phyloP scores from a whole-genome alignment of 306 rosid genomes.

The Mucuna pruriens region DNA sequence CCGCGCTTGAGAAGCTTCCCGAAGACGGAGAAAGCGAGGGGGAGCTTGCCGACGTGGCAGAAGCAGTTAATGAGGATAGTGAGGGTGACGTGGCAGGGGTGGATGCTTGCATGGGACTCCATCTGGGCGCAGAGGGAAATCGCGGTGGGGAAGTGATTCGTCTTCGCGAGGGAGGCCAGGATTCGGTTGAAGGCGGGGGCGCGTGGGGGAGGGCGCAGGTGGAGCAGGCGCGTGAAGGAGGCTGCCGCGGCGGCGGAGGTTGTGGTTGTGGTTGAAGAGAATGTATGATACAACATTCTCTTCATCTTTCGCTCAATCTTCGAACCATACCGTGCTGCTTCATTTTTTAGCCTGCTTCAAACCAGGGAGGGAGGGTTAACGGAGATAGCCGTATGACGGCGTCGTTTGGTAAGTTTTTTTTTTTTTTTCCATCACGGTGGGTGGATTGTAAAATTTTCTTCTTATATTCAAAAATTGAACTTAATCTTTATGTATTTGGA shows the following conservation, averaged over 20 bases:
- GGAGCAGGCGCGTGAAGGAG: not conserved
- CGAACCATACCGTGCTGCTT: not conserved
- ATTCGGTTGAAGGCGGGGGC: not conserved
- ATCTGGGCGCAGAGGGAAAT: not conserved
- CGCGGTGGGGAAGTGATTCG: not conserved
- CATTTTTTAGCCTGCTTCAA: too few species aligned
- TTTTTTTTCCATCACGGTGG: too few species aligned
- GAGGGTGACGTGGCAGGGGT: not conserved
- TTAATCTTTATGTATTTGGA: too few species aligned
- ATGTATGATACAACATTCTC: not conserved
- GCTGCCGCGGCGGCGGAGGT: too few species aligned
- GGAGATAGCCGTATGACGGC: too few species aligned
- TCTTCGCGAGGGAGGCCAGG: not conserved
- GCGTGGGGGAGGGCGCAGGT: not conserved
- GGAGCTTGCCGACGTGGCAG: not conserved
- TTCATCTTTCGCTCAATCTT: not conserved
- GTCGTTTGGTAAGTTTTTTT: too few species aligned
- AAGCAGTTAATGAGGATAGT: constrained; percentile 1
- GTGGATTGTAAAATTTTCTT: too few species aligned
- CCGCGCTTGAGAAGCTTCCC: not conserved
- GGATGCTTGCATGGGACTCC: not conserved
- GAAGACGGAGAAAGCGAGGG: constrained; percentile 12
- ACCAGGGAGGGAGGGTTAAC: not conserved
- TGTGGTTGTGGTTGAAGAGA: too few species aligned
- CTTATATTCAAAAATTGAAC: too few species aligned